Conservation (phyloP, 1,139 yeast species). For the Trichomonascaceae sp. region DNA sequence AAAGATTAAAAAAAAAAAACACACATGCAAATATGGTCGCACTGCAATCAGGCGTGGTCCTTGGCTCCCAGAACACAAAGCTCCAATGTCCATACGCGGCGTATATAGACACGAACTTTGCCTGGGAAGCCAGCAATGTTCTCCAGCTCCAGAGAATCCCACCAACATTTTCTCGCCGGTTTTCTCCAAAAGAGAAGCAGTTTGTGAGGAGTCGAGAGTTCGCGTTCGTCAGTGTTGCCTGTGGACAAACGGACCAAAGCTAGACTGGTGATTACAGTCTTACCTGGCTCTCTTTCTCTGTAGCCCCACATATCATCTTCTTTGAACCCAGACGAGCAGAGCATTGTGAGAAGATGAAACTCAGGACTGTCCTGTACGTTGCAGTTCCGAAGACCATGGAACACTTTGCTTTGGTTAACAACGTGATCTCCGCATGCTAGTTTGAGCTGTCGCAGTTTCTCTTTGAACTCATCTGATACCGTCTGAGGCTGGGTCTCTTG, state of each 20-base stretch:
- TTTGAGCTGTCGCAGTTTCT: constrained; percentile 38
- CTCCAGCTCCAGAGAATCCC: constrained; percentile 54
- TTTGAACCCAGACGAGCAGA: constrained; percentile 78
- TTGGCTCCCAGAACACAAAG: constrained; percentile 29
- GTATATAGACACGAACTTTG: constrained; percentile 47
- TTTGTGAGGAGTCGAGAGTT: constrained; percentile 44
- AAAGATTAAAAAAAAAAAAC: neutral
- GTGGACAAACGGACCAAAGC: constrained; percentile 55
- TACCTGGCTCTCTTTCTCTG: constrained; percentile 71
- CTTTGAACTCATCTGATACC: constrained; percentile 24
- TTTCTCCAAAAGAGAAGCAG: constrained; percentile 89
- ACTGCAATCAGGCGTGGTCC: neutral
- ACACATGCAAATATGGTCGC: neutral
- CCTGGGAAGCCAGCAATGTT: constrained; percentile 35
- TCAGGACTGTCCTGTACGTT: constrained; percentile 79
- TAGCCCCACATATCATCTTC: constrained; percentile 73
- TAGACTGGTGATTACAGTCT: constrained; percentile 74
- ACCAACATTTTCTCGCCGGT: constrained; percentile 99
- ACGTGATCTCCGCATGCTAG: constrained; percentile 55
- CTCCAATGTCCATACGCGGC: constrained; percentile 81
- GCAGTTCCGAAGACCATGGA: constrained; percentile 45
- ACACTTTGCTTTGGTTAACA: constrained; percentile 45
- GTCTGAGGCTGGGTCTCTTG: constrained; percentile 30
- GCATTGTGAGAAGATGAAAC: constrained; percentile 87
- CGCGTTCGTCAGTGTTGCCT: constrained; percentile 4